Percentiles rank a stretch among this genome's conserved stretches.
These are phyloP conservation scores for Colletotrichum sp. DNA, from an alignment of 2,329 filamentous ascomycete genomes.

Conservation along the genomic window DNA sequence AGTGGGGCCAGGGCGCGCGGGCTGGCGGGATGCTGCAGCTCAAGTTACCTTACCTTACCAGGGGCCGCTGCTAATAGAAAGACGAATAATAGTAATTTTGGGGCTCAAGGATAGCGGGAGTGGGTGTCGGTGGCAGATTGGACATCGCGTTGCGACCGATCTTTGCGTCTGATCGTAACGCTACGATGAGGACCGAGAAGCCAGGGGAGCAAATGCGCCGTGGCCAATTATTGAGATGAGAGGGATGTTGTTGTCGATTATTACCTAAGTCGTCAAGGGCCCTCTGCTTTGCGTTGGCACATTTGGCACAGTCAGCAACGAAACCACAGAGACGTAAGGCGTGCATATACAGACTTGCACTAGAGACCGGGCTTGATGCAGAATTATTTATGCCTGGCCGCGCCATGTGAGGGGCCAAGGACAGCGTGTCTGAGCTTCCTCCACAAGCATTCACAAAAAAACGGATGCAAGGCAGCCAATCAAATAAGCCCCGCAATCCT, in stretches of 20 bases:
- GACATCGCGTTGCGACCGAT: background rate
- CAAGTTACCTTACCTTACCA: background rate
- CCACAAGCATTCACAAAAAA: background rate
- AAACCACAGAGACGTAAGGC: background rate
- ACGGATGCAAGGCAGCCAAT: conserved; percentile 11
- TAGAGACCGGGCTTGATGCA: background rate
- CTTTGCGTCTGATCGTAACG: background rate
- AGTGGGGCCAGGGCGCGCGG: background rate
- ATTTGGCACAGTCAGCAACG: background rate
- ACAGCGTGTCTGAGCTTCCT: conserved; percentile 15
- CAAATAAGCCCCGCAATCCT: conserved; percentile 10
- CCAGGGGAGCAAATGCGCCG: background rate
- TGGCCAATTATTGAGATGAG: background rate
- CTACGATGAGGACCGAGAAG: background rate
- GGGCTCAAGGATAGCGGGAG: conserved; percentile 1
- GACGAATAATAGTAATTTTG: conserved; percentile 1
- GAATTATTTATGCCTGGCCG: background rate
- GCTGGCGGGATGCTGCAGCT: conserved; percentile 13
- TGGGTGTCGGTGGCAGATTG: conserved; percentile 1
- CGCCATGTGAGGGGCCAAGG: background rate
- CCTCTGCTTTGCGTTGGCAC: background rate
- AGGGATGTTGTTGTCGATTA: background rate
- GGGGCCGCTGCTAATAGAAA: background rate
- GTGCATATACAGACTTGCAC: background rate
- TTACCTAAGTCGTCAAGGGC: background rate